Conservation (phyloP, 2,329 filamentous ascomycete genomes). For the Chrysoporthe puriensis region DNA sequence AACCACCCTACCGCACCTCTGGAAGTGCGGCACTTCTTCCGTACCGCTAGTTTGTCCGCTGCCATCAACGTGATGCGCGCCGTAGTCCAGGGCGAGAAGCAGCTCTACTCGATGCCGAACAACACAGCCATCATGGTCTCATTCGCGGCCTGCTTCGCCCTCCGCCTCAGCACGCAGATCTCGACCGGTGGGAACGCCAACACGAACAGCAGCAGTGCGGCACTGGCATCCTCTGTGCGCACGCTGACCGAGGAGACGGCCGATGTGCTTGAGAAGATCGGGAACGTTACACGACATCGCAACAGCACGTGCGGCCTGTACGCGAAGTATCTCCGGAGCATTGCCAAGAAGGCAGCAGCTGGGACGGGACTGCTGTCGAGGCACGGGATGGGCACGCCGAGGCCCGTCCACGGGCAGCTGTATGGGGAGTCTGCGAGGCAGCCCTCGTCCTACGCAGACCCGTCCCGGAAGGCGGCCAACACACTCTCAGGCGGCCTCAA, state of each 20-base stretch:
- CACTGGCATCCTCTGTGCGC: slow-evolving; percentile 63
- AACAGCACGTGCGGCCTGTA: slow-evolving; percentile 65
- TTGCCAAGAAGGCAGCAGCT: slow-evolving; percentile 44
- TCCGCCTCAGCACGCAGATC: slow-evolving; percentile 65
- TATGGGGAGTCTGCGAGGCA: neutral
- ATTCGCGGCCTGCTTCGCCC: slow-evolving; percentile 70
- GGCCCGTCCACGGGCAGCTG: slow-evolving; percentile 5
- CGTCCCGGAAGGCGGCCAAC: slow-evolving; percentile 2
- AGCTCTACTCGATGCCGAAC: slow-evolving; percentile 76
- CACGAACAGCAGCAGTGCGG: slow-evolving; percentile 12
- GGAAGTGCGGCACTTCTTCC: slow-evolving; percentile 74
- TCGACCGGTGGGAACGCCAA: slow-evolving; percentile 53
- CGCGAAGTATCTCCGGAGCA: slow-evolving; percentile 49
- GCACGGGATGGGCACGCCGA: slow-evolving; percentile 21
- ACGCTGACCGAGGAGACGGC: slow-evolving; percentile 70
- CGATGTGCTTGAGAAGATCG: slow-evolving; percentile 70
- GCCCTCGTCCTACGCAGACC: slow-evolving; percentile 1
- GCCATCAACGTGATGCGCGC: slow-evolving; percentile 76
- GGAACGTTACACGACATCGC: slow-evolving; percentile 65
- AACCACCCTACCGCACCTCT: slow-evolving; percentile 73
- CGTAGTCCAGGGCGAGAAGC: slow-evolving; percentile 71
- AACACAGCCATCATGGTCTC: slow-evolving; percentile 81
- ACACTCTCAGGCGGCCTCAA: neutral
- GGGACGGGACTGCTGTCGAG: slow-evolving; percentile 25
- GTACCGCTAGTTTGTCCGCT: slow-evolving; percentile 70